These are phyloP conservation scores for Pterula multifida DNA, from an alignment of 1,284 basidiomycete genomes.

Conservation along the genomic window DNA sequence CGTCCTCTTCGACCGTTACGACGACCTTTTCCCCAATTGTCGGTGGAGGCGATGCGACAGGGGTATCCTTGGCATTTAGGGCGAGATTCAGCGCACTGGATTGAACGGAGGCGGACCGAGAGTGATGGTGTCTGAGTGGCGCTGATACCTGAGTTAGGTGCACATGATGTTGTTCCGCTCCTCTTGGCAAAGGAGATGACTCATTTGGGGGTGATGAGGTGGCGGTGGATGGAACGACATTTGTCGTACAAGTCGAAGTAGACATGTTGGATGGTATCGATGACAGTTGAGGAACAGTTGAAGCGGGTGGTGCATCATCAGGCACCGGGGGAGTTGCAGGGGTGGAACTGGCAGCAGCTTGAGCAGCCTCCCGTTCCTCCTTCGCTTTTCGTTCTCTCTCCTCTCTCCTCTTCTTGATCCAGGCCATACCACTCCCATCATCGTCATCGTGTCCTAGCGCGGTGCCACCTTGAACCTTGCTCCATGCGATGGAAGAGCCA, in stretches of 20 bases:
- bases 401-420: slow-evolving; percentile 50
- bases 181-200: not conserved
- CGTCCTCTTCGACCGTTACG: slow-evolving; percentile 5
- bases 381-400: slow-evolving; percentile 33
- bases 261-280: not conserved
- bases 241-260: not conserved
- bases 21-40: slow-evolving; percentile 2
- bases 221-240: not conserved
- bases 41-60: slow-evolving; percentile 11
- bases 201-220: slow-evolving; percentile 3
- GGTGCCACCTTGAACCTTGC: slow-evolving; percentile 23
- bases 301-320: slow-evolving; percentile 6
- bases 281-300: not conserved
- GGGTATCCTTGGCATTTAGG: slow-evolving; percentile 14
- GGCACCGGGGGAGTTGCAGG: not conserved
- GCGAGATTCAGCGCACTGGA: slow-evolving; percentile 17
- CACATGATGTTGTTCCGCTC: slow-evolving; percentile 1
- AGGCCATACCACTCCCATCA: slow-evolving; percentile 66
- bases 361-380: slow-evolving; percentile 27
- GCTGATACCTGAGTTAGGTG: not conserved
- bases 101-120: slow-evolving; percentile 11
- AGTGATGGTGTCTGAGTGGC: slow-evolving; percentile 4
- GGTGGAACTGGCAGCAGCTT: slow-evolving; percentile 12
- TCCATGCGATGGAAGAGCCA: slow-evolving; percentile 23
- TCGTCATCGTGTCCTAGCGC: slow-evolving; percentile 27